A percentile compares a stretch with the other conserved stretches of the same genome.
Evolutionary conservation across 2,329 filamentous ascomycete genomes (phyloP).

Genomic region (Colletotrichum graminicola): DNA sequence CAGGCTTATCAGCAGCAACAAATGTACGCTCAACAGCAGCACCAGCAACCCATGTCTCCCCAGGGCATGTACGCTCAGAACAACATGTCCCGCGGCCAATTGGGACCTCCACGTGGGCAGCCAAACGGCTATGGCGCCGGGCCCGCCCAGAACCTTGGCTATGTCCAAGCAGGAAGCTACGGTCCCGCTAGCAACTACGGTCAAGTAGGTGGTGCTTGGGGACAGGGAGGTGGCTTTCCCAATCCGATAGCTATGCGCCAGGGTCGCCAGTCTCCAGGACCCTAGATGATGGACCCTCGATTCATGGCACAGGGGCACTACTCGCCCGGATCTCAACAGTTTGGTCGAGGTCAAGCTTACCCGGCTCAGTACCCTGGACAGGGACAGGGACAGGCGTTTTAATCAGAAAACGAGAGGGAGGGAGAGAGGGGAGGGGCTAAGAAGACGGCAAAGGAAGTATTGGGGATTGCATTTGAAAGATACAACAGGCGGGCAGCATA

Average conservation of each 20-base stretch:
- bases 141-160: conserved; percentile 26
- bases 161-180: conserved; percentile 21
- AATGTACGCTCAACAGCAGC: conserved; percentile 45
- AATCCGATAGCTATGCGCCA: conserved; percentile 47
- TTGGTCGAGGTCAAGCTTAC: conserved; percentile 30
- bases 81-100: conserved; percentile 39
- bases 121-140: conserved; percentile 24
- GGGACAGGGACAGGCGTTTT: conserved; percentile 52
- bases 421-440: neutral
- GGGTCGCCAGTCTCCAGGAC: conserved; percentile 45
- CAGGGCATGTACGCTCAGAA: conserved; percentile 39
- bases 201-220: conserved; percentile 17
- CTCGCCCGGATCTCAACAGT: conserved; percentile 36
- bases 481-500: neutral
- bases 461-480: neutral
- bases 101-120: conserved; percentile 26
- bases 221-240: conserved; percentile 29
- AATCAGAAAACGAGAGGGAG: neutral
- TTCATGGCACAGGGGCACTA: conserved; percentile 45
- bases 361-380: conserved; percentile 52
- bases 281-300: conserved; percentile 47
- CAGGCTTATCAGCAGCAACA: conserved; percentile 46
- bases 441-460: neutral
- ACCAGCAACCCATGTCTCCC: conserved; percentile 37
- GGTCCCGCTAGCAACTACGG: conserved; percentile 17